Base-by-base conservation (phyloP, 768 basidiomycete genomes). In the Coprinellus micaceus region DNA sequence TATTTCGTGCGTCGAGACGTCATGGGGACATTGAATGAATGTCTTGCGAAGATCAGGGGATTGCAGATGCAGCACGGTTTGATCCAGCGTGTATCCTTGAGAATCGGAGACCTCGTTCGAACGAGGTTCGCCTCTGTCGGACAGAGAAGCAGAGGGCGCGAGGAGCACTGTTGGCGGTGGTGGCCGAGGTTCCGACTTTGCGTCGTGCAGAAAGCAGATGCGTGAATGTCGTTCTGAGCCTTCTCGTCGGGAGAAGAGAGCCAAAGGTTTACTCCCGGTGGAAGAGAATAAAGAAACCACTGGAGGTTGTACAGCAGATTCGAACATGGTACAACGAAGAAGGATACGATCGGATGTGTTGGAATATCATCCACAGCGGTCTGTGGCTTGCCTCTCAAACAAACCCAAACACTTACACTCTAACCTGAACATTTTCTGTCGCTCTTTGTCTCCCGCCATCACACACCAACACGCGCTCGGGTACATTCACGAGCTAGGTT, bases 41-140 rank as follows among this genome's bases (percentile, higher is more conserved):
- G 89, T 88, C 51, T 75, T 84, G 51, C 72, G 78, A 30, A 90
- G 63, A 12, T 85, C 86, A 24, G 90, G 89, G 4, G 88, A 90
- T 63, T 92, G 90, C 47, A 92, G 77, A 59, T 92, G 89, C 13
- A 92, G 77, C 1, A 90, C 88, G 1, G 83, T 85, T 66, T 90
- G 87, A 56, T 76, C 72, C 4, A 90, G 72, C 29, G 66, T 51
- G 48, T 74, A 65, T 63, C 76, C 64, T 61, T 62, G 46, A 57
- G 59, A 43, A 61, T 71, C 67, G 40, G 22, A 41, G 9, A 53
- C 57, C 53, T 71, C 60, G 56, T 43, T 7, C 19, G n/a, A 7
- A 71, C 68, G 13, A 61, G 58, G 53, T 63, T 67, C 22, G 21
- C 24, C 33, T 52, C 56, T 40, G 52, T 46, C 30, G 70, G 55